Conservation (phyloP, 1,284 basidiomycete species). For the Leucoagaricus sp. region DNA sequence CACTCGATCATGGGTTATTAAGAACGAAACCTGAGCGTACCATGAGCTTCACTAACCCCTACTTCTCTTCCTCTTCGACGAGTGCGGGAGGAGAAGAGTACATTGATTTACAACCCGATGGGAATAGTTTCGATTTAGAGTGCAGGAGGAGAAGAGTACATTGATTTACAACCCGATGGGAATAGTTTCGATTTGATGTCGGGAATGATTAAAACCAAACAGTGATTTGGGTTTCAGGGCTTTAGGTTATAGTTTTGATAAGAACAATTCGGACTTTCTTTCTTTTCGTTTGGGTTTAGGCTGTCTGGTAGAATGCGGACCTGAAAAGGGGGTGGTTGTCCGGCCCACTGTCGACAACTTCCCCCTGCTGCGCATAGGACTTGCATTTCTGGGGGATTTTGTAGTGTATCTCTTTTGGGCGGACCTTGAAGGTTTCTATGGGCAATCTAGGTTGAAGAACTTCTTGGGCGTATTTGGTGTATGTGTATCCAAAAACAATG, state of each 20-base stretch:
- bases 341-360: too few relatives aligned
- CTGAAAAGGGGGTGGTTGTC: too few relatives aligned
- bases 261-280: background rate
- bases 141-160: conserved; percentile 51
- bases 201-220: conserved; percentile 71
- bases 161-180: conserved; percentile 88
- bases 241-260: too few relatives aligned
- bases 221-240: conserved; percentile 4
- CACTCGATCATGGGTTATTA: conserved; percentile 84
- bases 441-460: too few relatives aligned
- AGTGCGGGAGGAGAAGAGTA: conserved; percentile 27
- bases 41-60: background rate
- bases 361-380: too few relatives aligned
- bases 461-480: too few relatives aligned
- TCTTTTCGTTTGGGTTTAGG: too few relatives aligned
- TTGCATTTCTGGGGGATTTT: too few relatives aligned
- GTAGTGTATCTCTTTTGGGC: too few relatives aligned
- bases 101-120: conserved; percentile 86
- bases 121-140: conserved; percentile 97
- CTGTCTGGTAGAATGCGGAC: too few relatives aligned
- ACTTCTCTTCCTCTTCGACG: conserved; percentile 11
- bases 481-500: too few relatives aligned
- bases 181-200: conserved; percentile 97
- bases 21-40: conserved; percentile 70
- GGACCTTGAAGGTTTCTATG: too few relatives aligned